A percentile compares a stretch with the other conserved stretches of the same genome.
These are phyloP conservation scores for Lumnitzera racemosa DNA, from an alignment of 345 rosid genomes.

Conservation along the genomic window DNA sequence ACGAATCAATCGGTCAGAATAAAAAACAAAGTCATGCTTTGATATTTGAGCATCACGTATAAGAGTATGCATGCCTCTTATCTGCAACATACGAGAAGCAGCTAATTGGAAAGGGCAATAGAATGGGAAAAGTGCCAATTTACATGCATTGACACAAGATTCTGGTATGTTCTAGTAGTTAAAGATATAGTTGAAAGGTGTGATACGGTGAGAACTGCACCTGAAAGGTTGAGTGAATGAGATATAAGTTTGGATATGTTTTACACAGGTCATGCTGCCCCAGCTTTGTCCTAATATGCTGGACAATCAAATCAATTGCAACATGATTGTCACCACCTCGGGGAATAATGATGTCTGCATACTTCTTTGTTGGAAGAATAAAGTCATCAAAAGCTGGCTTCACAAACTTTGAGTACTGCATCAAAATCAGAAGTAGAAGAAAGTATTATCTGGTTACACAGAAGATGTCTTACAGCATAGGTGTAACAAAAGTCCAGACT, in stretches of 20 bases:
- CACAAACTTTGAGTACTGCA: slow-evolving; percentile 98
- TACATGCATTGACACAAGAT: too few species aligned
- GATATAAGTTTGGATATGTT: slow-evolving; percentile 89
- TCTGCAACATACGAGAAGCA: slow-evolving; percentile 42
- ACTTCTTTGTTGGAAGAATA: slow-evolving; percentile 97
- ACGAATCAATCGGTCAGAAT: slow-evolving; percentile 94
- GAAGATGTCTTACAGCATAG: too few species aligned
- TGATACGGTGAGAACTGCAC: slow-evolving; percentile 21
- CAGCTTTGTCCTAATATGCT: slow-evolving; percentile 93
- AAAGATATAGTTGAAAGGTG: background rate
- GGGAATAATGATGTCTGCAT: slow-evolving; percentile 97
- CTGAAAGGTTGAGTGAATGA: slow-evolving; percentile 98
- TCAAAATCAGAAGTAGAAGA: slow-evolving; percentile 11
- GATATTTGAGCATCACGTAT: slow-evolving; percentile 93
- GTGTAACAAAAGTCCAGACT: too few species aligned
- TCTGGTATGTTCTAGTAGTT: too few species aligned
- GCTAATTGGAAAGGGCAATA: background rate
- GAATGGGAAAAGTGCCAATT: background rate
- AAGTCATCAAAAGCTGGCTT: slow-evolving; percentile 99
- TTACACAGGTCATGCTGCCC: slow-evolving; percentile 98
- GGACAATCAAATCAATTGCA: slow-evolving; percentile 95
- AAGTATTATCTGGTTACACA: too few species aligned
- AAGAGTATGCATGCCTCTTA: slow-evolving; percentile 98
- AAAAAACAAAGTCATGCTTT: slow-evolving; percentile 92
- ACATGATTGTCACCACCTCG: slow-evolving; percentile 99